Conservation (phyloP, 106 monocot species). For the Dioscorea dumetorum region DNA sequence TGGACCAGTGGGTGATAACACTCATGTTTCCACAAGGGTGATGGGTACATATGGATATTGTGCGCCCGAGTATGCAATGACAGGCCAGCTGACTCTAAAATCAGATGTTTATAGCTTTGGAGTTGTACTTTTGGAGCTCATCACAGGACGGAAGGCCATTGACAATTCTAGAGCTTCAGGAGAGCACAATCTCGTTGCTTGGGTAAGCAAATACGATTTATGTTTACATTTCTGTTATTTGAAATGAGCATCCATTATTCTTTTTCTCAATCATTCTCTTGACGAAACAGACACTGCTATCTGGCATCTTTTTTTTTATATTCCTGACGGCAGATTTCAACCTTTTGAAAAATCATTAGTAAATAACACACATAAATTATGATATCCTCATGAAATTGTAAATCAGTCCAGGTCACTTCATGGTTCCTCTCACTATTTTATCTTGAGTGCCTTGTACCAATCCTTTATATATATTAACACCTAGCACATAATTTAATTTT, state of each 20-base stretch:
- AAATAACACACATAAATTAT: too few species aligned
- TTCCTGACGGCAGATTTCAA: too few species aligned
- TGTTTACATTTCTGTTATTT: too few species aligned
- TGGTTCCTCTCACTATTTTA: background rate
- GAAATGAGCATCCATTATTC: background rate
- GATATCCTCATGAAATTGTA: too few species aligned
- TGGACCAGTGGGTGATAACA: conserved; percentile 20
- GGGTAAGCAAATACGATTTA: conserved; percentile 5
- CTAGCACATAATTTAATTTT: too few species aligned
- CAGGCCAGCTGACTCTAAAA: conserved; percentile 26
- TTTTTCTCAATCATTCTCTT: background rate
- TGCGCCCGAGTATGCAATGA: conserved; percentile 34
- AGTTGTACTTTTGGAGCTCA: conserved; percentile 23
- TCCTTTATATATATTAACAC: too few species aligned
- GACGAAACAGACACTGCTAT: background rate
- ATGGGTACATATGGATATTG: conserved; percentile 30
- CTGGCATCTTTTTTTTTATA: too few species aligned
- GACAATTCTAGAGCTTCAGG: conserved; percentile 20
- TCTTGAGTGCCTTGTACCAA: background rate
- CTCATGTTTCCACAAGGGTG: conserved; percentile 29
- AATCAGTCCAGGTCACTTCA: too few species aligned
- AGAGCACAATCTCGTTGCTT: conserved; percentile 34
- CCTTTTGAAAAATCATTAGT: too few species aligned
- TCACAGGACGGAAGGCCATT: conserved; percentile 27
- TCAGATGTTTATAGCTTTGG: conserved; percentile 32